phyloP scores from a whole-genome alignment of 306 rosid genomes.

The Lablab purpureus region DNA sequence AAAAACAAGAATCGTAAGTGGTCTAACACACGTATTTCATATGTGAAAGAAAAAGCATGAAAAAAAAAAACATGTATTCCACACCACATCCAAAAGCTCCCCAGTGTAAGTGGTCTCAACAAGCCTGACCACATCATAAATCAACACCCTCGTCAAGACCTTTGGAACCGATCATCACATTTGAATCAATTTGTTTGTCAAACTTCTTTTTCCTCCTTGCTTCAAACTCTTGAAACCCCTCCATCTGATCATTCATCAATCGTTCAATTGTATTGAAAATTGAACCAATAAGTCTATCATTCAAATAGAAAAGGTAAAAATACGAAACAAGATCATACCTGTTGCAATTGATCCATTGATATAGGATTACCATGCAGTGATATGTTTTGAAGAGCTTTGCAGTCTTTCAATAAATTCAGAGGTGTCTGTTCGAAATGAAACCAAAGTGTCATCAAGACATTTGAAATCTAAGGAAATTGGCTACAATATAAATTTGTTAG shows the following conservation, averaged over 20 bases:
- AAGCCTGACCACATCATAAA: conserved; percentile 51
- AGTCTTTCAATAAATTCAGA: conserved; percentile 75
- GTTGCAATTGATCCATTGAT: conserved; percentile 93
- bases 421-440: conserved; percentile 69
- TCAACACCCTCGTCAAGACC: conserved; percentile 98
- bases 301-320: background rate
- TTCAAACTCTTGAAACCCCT: conserved; percentile 96
- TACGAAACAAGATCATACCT: conserved; percentile 56
- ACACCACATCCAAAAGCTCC: conserved; percentile 40
- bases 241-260: conserved; percentile 61
- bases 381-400: conserved; percentile 88
- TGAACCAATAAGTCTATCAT: conserved; percentile 12
- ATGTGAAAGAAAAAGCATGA: conserved; percentile 35
- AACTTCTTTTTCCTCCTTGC: conserved; percentile 89
- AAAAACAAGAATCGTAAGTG: conserved; percentile 5
- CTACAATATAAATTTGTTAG: conserved; percentile 8
- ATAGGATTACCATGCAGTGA: conserved; percentile 94
- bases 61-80: conserved; percentile 19
- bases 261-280: conserved; percentile 39
- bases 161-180: conserved; percentile 90
- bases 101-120: conserved; percentile 11
- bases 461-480: conserved; percentile 25
- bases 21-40: conserved; percentile 16
- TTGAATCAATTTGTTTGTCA: conserved; percentile 93
- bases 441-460: conserved; percentile 10